A percentile compares a stretch with the other conserved stretches of the same genome.
phyloP scores from a whole-genome alignment of 2,329 filamentous ascomycete genomes.

The Fusarium falciforme region DNA sequence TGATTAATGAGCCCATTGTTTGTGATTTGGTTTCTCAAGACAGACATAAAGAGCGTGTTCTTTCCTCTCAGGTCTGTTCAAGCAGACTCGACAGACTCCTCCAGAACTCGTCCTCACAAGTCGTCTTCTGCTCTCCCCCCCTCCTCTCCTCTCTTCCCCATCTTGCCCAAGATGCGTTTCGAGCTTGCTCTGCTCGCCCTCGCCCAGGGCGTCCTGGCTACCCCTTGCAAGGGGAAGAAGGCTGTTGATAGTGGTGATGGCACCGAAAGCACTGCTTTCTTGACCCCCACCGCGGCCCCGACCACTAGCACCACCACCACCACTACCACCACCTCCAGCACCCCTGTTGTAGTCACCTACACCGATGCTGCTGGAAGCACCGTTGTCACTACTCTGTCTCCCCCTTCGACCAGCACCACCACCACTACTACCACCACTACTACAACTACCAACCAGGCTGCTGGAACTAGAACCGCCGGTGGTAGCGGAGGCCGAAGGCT shows the following conservation, averaged over 20 bases:
- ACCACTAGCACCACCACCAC: background rate
- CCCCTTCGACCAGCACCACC: background rate
- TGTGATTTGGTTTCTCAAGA: background rate
- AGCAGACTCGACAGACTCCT: background rate
- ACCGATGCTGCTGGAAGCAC: background rate
- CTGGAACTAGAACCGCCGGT: background rate
- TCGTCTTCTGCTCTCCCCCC: background rate
- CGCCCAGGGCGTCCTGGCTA: conserved; percentile 8
- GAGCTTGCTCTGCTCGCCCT: conserved; percentile 13
- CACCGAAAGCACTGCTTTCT: background rate
- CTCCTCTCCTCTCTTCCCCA: background rate
- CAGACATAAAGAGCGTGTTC: background rate
- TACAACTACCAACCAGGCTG: background rate
- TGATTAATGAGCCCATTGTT: background rate
- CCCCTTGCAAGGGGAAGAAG: background rate
- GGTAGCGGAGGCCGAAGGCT: background rate
- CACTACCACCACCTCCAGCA: background rate
- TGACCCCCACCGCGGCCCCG: background rate
- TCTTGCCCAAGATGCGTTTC: conserved; percentile 7
- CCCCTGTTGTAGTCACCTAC: background rate
- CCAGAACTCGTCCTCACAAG: background rate
- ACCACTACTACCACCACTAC: conserved; percentile 1
- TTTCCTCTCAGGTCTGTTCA: background rate
- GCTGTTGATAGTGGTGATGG: too few species aligned
- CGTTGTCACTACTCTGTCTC: background rate